Base-by-base conservation (phyloP, 1,284 basidiomycete species). In the Cutaneotrichosporon spelunceum region DNA sequence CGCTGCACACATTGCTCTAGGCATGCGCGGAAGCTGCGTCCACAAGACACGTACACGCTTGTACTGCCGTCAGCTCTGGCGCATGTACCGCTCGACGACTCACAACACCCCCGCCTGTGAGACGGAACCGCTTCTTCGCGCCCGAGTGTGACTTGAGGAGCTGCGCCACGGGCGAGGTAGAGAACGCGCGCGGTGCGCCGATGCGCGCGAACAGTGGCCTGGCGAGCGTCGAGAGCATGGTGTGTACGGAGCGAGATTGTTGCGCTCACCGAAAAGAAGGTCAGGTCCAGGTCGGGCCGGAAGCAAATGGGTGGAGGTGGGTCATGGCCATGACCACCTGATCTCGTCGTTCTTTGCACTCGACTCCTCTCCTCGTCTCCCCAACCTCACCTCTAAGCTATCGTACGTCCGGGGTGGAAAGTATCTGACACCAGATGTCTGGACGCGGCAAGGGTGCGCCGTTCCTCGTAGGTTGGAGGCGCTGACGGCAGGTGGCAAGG, bases 371-470 rank as follows among this genome's bases (percentile, higher is more conserved):
- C 8, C 36, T 39, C 2, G 5, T 39, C 36, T 36, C 14, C 8
- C 14, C 34, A 10, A 36, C 34, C 14, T 36, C 44, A 45, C n/a
- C n/a, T 45, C 23, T 23, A 39, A 39, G 13, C 2, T 21, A 47
- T 47, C 16, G 44, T 47, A 47, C 9, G 23, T 24, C 3, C 29
- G 23, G 19, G 30, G 16, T 16, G 48, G n/a, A n/a, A n/a, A n/a
- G n/a, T n/a, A 13, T 3, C 48, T 50, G 48, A 50, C 26, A 19
- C 27, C 13, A 26, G 72, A 89, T 88, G 87, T 88, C 87, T 82
- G 87, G 87, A 75, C 86, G 87, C 81, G 87, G 87, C 79, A 88
- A 88, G 82, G 87, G 84, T 81, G 19, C 19, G 53, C 4, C 1
- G 8, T 9, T 55, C 3, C 39, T 13, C 30, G 30, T 3, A 10